These are phyloP conservation scores for Gossypium turneri DNA, from an alignment of 345 rosid species.

Conservation along the genomic window DNA sequence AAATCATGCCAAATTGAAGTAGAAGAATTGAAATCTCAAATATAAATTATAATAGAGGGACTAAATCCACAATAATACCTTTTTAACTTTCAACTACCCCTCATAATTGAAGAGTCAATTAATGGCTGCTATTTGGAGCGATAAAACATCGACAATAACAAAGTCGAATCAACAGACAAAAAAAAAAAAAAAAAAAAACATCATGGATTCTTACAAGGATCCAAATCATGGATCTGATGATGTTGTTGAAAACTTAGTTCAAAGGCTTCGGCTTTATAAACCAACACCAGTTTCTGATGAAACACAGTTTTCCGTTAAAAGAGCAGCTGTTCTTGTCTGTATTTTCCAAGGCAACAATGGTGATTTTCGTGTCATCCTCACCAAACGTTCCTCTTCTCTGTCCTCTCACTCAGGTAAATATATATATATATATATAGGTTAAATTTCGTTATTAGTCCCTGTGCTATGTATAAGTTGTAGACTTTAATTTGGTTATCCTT, in stretches of 20 bases:
- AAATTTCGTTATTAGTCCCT: neutral
- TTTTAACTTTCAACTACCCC: too few species aligned
- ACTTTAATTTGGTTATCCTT: too few species aligned
- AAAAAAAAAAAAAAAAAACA: neutral
- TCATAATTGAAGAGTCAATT: neutral
- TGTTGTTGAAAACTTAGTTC: constrained; percentile 16
- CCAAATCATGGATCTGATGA: neutral
- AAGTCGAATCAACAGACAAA: neutral
- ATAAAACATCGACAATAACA: neutral
- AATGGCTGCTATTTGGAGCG: neutral
- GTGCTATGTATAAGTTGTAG: too few species aligned
- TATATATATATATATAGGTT: neutral
- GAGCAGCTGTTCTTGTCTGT: constrained; percentile 54
- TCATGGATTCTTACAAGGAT: neutral
- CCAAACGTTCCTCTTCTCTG: constrained; percentile 45
- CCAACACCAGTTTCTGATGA: neutral
- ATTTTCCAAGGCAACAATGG: constrained; percentile 42
- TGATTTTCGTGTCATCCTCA: constrained; percentile 47
- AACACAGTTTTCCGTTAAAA: neutral
- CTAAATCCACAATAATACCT: too few species aligned
- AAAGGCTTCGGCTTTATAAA: constrained; percentile 20
- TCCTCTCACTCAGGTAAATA: constrained; percentile 39
- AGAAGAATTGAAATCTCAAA: too few species aligned
- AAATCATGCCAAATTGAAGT: too few species aligned
- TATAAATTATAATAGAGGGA: too few species aligned